Evolutionary conservation across 805 yeast genomes (phyloP), one percentile per base, ranked within the genome.

Genomic region (Metschnikowia noctiluminum): DNA sequence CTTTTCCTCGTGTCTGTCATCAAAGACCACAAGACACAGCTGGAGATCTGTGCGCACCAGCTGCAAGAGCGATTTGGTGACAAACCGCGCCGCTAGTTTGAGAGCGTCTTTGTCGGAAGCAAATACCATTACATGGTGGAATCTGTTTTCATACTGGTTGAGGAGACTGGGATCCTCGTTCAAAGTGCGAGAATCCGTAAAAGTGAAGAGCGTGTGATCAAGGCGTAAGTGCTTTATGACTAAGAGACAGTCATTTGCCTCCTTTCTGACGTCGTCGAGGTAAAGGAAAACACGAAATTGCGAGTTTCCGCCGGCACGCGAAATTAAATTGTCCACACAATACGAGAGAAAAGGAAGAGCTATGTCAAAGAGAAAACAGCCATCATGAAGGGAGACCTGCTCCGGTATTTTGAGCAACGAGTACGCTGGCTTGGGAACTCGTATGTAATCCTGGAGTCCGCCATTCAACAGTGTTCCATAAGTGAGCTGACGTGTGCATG

Each of bases 401-500:
- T 49, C 52, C 1, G 75, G 74, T 3, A 71, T 48, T 15, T 50
- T 52, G 11, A 71, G 54, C 38, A 71, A 54, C 21, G 60, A 48
- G 28, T 59, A 43, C 14, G 57, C 55, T 0, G 73, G 68, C 38
- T 54, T 41, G 8, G 55, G 55, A 3, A 71, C 57, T 35, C 62
- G 58, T 30, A 72, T 51, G 48, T 51, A 66, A 39, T 71, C 74
- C 52, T 71, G 76, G 15, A 72, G 53, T 3, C 76, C 76, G 8
- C 77, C 77, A 42, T 71, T 67, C 4, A 71, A 42, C 41, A 65
- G 66, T 11, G 44, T 47, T 2, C 77, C 77, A 53, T 66, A 68
- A 6, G 59, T 61, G 42, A 61, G 56, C 28, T 53, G 46, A 4
- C 46, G 42, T 3, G 53, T 26, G 46, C 77, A 71, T 4, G 62